A percentile compares a stretch with the other conserved stretches of the same genome.
Conservation (phyloP, 1,284 basidiomycete species). For the Phellopilus nigrolimitatus region DNA sequence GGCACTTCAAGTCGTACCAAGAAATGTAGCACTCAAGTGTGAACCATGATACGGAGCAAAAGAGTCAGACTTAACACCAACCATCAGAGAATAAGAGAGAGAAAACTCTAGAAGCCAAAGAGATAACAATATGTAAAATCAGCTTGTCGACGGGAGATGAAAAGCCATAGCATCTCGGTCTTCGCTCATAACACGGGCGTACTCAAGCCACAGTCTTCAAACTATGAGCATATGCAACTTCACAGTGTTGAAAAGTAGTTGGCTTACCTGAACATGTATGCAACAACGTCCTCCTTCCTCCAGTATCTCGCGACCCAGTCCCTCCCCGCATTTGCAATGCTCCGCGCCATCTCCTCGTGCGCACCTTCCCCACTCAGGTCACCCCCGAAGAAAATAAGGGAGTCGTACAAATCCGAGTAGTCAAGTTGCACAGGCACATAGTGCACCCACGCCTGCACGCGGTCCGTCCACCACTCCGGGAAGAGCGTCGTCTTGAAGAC, state of each 20-base stretch:
- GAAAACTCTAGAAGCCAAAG: neutral
- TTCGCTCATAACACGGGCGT: slow-evolving; percentile 33
- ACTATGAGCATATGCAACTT: neutral
- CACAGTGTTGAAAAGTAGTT: slow-evolving; percentile 18
- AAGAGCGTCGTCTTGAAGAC: slow-evolving; percentile 35
- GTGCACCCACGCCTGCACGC: slow-evolving; percentile 33
- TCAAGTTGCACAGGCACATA: slow-evolving; percentile 36
- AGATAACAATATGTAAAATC: neutral
- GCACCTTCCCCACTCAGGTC: slow-evolving; percentile 38
- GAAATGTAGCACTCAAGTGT: too few species aligned
- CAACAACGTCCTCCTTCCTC: slow-evolving; percentile 59
- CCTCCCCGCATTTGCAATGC: slow-evolving; percentile 53
- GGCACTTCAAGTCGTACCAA: too few species aligned
- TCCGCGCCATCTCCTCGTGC: slow-evolving; percentile 50
- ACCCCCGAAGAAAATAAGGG: slow-evolving; percentile 54
- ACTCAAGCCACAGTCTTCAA: slow-evolving; percentile 38
- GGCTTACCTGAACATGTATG: slow-evolving; percentile 65
- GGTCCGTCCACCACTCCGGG: slow-evolving; percentile 13
- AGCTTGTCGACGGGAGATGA: slow-evolving; percentile 8
- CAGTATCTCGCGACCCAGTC: slow-evolving; percentile 59
- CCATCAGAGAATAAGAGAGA: neutral
- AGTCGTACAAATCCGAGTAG: slow-evolving; percentile 45
- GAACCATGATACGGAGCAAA: too few species aligned
- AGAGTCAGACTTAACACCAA: too few species aligned
- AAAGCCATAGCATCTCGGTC: slow-evolving; percentile 32